Percentiles rank a stretch among this genome's conserved stretches.
Conservation (phyloP, 306 rosid species). For the Quercus parvula region DNA sequence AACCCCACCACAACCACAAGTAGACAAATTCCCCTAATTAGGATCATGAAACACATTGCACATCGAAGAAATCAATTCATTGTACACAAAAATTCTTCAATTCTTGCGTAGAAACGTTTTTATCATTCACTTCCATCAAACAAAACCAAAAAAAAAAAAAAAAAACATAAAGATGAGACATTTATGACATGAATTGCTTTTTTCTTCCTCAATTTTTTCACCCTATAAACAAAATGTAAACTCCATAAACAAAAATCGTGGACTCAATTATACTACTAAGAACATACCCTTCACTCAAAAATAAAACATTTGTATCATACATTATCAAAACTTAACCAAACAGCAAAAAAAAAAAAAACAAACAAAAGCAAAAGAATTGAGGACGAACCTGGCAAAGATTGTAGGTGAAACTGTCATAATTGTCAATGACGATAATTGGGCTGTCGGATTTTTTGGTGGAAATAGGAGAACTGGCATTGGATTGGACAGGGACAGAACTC, state of each 20-base stretch:
- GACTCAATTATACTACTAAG: not conserved
- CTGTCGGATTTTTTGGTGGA: conserved; percentile 23
- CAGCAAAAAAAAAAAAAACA: not conserved
- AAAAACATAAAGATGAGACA: too few species aligned
- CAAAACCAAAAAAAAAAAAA: too few species aligned
- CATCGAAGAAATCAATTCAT: too few species aligned
- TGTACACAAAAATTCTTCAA: too few species aligned
- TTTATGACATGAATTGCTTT: too few species aligned
- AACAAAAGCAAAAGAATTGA: conserved; percentile 1
- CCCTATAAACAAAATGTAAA: not conserved
- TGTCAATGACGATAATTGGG: conserved; percentile 55
- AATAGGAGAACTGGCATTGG: conserved; percentile 17
- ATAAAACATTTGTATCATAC: not conserved
- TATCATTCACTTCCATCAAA: too few species aligned
- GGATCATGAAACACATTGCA: too few species aligned
- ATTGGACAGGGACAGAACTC: conserved; percentile 15
- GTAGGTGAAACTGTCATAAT: conserved; percentile 83
- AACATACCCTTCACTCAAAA: not conserved
- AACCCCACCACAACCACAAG: too few species aligned
- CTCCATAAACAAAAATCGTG: not conserved
- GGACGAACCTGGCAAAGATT: conserved; percentile 82
- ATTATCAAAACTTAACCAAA: not conserved
- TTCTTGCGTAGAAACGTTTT: too few species aligned
- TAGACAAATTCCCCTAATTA: too few species aligned
- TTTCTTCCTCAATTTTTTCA: too few species aligned